A percentile compares a stretch with the other conserved stretches of the same genome.
Evolutionary conservation across 768 basidiomycete species (phyloP).

Genomic region (Leucocoprinus leucothites): DNA sequence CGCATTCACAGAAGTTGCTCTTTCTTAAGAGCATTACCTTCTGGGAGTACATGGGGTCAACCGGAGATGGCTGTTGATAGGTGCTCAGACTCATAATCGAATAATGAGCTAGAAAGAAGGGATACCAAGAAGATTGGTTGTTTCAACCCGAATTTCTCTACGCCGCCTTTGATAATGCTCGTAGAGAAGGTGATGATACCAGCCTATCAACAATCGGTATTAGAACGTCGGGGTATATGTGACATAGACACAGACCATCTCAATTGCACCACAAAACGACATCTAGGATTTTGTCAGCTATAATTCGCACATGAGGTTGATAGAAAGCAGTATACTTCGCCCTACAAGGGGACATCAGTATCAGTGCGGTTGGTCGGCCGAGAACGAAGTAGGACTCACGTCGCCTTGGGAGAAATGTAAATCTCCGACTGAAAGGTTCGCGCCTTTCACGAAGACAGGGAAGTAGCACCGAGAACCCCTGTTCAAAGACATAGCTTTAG

Average conservation of each 20-base stretch:
- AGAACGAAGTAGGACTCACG: constrained; percentile 25
- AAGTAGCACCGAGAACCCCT: constrained; percentile 73
- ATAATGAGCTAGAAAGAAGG: background rate
- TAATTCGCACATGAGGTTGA: no score
- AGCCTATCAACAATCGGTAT: constrained; percentile 33
- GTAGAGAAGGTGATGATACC: constrained; percentile 72
- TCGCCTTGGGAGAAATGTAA: constrained; percentile 81
- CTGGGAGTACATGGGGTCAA: constrained; percentile 73
- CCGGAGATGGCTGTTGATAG: constrained; percentile 55
- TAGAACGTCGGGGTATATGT: background rate
- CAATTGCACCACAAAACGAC: constrained; percentile 75
- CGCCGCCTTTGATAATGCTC: constrained; percentile 70
- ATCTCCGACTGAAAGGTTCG: constrained; percentile 76
- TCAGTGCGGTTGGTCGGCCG: background rate
- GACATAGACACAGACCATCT: constrained; percentile 46
- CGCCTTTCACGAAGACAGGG: constrained; percentile 74
- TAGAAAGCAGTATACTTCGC: constrained; percentile 40
- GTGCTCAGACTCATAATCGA: background rate
- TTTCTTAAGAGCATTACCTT: constrained; percentile 35
- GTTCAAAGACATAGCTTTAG: background rate
- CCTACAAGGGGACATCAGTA: constrained; percentile 32
- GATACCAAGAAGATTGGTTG: constrained; percentile 73
- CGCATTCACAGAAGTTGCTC: background rate
- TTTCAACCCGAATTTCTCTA: constrained; percentile 71
- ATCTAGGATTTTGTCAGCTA: constrained; percentile 32